Percentiles rank a stretch among this genome's conserved stretches.
These are phyloP conservation scores for Eutrema heterophyllum DNA, from an alignment of 345 rosid genomes.

Conservation along the genomic window DNA sequence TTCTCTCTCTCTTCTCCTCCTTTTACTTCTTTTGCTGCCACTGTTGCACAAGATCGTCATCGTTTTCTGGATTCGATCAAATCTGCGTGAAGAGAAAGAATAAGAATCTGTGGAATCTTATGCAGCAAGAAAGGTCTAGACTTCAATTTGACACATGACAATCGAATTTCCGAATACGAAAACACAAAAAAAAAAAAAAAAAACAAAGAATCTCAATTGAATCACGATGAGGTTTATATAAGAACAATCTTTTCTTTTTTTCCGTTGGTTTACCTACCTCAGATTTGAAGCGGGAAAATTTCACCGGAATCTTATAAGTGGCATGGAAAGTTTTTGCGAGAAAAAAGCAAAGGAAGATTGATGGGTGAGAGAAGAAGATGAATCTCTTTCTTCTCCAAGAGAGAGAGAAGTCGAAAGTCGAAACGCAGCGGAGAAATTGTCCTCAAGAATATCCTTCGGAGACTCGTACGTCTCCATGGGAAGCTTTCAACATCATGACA, in stretches of 20 bases:
- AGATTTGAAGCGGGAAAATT: not conserved
- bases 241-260: not conserved
- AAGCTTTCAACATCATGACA: conserved; percentile 9
- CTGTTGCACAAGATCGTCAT: conserved; percentile 14
- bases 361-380: not conserved
- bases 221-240: not conserved
- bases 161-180: not conserved
- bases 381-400: not conserved
- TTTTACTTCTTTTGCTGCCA: conserved; percentile 1
- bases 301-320: not conserved
- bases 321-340: not conserved
- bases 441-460: conserved; percentile 7
- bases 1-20: conserved; percentile 18
- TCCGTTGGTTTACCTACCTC: not conserved
- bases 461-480: conserved; percentile 12
- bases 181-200: not conserved
- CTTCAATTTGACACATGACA: not conserved
- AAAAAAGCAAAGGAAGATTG: not conserved
- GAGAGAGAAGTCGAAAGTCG: not conserved
- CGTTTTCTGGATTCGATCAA: not conserved
- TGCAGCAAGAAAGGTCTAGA: conserved; percentile 1
- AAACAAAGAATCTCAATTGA: not conserved
- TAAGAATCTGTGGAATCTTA: not conserved
- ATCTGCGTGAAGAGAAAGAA: not conserved
- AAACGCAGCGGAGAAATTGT: conserved; percentile 5